Percentiles rank a stretch among this genome's conserved stretches.
Evolutionary conservation across 148 eudicot species (phyloP).

Genomic region (Chenopodium album): DNA sequence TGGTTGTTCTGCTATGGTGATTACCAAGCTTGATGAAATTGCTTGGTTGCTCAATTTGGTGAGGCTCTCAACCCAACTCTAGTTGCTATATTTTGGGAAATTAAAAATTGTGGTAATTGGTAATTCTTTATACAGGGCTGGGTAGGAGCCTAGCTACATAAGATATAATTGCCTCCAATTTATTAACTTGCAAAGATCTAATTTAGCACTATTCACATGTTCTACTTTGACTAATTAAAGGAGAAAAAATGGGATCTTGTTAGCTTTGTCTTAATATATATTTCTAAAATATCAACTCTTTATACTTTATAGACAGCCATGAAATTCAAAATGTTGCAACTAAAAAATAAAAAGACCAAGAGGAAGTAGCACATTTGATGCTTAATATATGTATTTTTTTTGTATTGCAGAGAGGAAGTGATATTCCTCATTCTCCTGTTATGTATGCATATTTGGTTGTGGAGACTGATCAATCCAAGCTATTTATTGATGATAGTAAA

Average conservation of each 20-base stretch:
- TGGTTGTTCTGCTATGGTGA: slow-evolving; percentile 72
- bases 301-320: too few relatives aligned
- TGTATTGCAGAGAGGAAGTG: slow-evolving; percentile 79
- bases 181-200: too few relatives aligned
- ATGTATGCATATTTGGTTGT: slow-evolving; percentile 85
- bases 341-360: too few relatives aligned
- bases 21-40: slow-evolving; percentile 90
- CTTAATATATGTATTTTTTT: slow-evolving; percentile 10
- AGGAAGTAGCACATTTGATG: not conserved
- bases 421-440: slow-evolving; percentile 92
- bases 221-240: too few relatives aligned
- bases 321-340: too few relatives aligned
- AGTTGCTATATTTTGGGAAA: not conserved
- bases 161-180: not conserved
- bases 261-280: too few relatives aligned
- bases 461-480: slow-evolving; percentile 63
- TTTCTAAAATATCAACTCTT: too few relatives aligned
- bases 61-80: slow-evolving; percentile 16
- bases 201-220: too few relatives aligned
- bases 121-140: not conserved
- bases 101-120: not conserved
- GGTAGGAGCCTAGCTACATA: not conserved
- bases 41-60: slow-evolving; percentile 98
- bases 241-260: too few relatives aligned
- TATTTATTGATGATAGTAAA: slow-evolving; percentile 75